Evolutionary conservation across 176 grass and related monocot genomes (phyloP), one percentile per base, ranked within the genome.

Genomic region (Musa beccarii): DNA sequence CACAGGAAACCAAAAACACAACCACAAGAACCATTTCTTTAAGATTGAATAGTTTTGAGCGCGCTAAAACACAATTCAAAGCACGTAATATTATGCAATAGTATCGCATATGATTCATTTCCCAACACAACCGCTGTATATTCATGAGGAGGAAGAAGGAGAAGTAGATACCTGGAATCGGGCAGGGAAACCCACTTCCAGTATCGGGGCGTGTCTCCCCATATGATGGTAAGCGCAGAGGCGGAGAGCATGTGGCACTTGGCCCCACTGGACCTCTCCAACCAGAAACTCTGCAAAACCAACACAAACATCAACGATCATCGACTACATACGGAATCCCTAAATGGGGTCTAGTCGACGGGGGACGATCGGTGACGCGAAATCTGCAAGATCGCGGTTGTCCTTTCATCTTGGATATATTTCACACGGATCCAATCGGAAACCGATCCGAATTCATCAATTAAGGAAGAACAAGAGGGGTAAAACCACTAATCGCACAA

Each of bases 221-320:
- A 87, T 0, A 54, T 2, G 73, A 89, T 87, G 9, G 0, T 3
- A 28, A 92, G 68, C 12, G 65, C 55, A 64, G 76, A 84, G 8
- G 90, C 82, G 7, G 87, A 57, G 54, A 92, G 23, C 86, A 89
- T 83, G 49, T 80, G 87, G 73, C 79, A 83, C 68, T 83, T 89
- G 20, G 61, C 76, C 9, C 82, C 79, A 4, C n/a, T 92, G 62
- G 79, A 78, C 64, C 76, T 86, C 16, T 87, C 79, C 55, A 92
- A 21, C 68, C 79, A 81, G 56, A 80, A 55, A 13, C 84, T 83
- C 90, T 92, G 78, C 63, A 22, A 21, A 23, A 49, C 26, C 66
- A 79, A 75, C 63, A 34, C 50, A 72, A 9, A 13, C 9, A 57
- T 14, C 73, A 4, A 25, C 15, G 57, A 19, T 15, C 10, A 62